phyloP scores from a whole-genome alignment of 1,284 basidiomycete species.

The Cryptococcus amylolentus region DNA sequence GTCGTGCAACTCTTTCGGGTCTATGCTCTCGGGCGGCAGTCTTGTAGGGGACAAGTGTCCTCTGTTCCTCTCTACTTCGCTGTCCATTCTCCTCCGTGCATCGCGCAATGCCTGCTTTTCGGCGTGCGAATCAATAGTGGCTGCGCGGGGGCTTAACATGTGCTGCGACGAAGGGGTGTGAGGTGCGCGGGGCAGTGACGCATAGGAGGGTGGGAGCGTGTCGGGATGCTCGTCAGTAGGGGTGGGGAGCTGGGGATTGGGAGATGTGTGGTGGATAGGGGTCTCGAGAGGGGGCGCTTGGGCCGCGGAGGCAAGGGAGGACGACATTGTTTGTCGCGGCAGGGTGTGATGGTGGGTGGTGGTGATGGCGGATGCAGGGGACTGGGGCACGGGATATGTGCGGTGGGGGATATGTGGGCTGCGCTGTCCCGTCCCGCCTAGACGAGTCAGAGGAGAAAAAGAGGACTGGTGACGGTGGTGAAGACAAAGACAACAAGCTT shows the following conservation, averaged over 20 bases:
- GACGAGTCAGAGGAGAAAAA: no score
- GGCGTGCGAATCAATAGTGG: conserved; percentile 3
- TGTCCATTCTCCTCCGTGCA: background rate
- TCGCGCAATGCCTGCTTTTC: conserved; percentile 18
- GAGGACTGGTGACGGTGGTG: no score
- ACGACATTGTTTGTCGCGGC: conserved; percentile 1
- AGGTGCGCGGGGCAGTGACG: background rate
- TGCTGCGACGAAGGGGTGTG: background rate
- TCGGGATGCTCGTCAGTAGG: background rate
- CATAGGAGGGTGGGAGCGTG: conserved; percentile 1
- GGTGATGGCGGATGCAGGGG: background rate
- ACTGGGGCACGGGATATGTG: background rate
- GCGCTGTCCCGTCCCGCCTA: no score
- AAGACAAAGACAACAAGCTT: no score
- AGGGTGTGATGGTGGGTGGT: background rate
- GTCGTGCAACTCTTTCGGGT: background rate
- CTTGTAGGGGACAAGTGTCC: conserved; percentile 1
- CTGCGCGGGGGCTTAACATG: background rate
- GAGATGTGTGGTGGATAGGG: background rate
- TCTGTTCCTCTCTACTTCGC: conserved; percentile 5
- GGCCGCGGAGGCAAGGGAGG: background rate
- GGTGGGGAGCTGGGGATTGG: background rate
- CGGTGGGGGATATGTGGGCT: no score
- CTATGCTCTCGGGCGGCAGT: background rate
- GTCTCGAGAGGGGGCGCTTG: background rate